A percentile compares a stretch with the other conserved stretches of the same genome.
Evolutionary conservation across 106 monocot genomes (phyloP).

Genomic region (Alisma plantagoaquatica): DNA sequence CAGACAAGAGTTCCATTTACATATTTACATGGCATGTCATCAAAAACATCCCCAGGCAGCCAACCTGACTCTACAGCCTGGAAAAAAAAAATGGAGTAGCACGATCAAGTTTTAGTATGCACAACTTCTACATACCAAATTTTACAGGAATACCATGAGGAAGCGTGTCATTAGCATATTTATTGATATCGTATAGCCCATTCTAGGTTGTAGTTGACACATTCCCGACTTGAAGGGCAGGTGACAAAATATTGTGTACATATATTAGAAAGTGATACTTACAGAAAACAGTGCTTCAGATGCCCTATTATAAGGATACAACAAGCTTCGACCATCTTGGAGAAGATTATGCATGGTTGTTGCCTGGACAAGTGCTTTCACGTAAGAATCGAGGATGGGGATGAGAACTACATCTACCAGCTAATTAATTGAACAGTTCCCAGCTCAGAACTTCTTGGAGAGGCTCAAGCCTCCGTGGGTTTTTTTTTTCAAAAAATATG

Average conservation of each 20-base stretch:
- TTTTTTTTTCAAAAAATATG: too few relatives aligned
- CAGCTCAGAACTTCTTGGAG: not conserved
- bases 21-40: conserved; percentile 33
- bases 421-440: not conserved
- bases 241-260: too few relatives aligned
- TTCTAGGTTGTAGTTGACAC: too few relatives aligned
- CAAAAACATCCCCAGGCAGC: conserved; percentile 33
- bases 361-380: not conserved
- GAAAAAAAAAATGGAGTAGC: not conserved
- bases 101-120: too few relatives aligned
- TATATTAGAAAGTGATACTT: conserved; percentile 14
- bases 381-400: not conserved
- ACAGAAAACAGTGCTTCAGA: conserved; percentile 48
- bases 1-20: conserved; percentile 30
- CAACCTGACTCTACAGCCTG: conserved; percentile 39
- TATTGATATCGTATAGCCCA: too few relatives aligned
- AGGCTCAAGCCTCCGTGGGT: not conserved
- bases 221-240: too few relatives aligned
- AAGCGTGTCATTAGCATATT: too few relatives aligned
- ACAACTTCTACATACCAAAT: too few relatives aligned
- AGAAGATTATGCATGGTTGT: conserved; percentile 9
- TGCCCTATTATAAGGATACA: conserved; percentile 49
- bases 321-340: conserved; percentile 28
- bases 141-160: too few relatives aligned
- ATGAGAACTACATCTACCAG: not conserved